These are phyloP conservation scores for Suillus brevipes DNA, from an alignment of 768 basidiomycete species.

Conservation along the genomic window DNA sequence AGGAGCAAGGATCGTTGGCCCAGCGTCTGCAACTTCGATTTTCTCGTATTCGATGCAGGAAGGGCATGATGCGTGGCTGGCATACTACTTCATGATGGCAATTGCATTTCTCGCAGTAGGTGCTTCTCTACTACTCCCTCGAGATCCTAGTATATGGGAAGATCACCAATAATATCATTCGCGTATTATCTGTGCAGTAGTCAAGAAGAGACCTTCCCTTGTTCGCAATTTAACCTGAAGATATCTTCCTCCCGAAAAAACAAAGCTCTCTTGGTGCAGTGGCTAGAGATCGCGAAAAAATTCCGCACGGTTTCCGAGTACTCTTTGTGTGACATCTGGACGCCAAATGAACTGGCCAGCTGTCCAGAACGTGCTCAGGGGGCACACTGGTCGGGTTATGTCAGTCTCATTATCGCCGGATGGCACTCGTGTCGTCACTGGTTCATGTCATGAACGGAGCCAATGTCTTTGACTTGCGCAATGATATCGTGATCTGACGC, in stretches of 20 bases:
- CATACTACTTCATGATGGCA: not conserved
- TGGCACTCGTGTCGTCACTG: too few relatives aligned
- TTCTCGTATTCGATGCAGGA: not conserved
- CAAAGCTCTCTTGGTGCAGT: not conserved
- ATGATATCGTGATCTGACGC: not conserved
- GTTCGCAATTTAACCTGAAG: not conserved
- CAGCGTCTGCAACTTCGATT: not conserved
- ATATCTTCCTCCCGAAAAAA: not conserved
- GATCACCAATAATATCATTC: not conserved
- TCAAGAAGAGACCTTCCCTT: not conserved
- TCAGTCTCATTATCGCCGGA: too few relatives aligned
- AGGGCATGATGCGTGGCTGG: not conserved
- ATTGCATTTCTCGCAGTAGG: not conserved
- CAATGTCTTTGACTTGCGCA: not conserved
- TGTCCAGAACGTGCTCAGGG: too few relatives aligned
- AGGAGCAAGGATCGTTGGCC: not conserved
- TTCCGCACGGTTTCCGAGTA: too few relatives aligned
- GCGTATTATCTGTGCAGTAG: not conserved
- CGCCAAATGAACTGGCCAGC: too few relatives aligned
- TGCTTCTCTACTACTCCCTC: not conserved
- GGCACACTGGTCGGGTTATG: too few relatives aligned
- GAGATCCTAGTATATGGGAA: not conserved
- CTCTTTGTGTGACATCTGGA: too few relatives aligned
- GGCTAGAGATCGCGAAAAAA: too few relatives aligned
- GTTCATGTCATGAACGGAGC: not conserved